Evolutionary conservation across 805 yeast species (phyloP), one percentile per base, ranked within the genome.

Genomic region (Candida ortonii): DNA sequence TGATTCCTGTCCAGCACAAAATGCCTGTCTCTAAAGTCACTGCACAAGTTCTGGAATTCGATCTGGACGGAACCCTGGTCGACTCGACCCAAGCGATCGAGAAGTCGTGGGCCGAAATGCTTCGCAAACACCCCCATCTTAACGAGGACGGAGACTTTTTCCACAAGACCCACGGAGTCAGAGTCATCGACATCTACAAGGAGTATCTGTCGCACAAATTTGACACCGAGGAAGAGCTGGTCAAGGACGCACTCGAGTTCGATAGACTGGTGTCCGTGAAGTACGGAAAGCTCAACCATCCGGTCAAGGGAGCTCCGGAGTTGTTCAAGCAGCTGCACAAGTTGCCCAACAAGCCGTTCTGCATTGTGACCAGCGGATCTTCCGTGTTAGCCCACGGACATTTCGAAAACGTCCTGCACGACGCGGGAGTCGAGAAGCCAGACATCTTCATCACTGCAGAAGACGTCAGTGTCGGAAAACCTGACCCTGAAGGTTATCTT

Each of bases 61-160:
- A 86, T 64, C 78, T 88, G 34, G 95, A 86, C 58, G 95, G 95
- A 34, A 86, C 95, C 18, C 67, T 86, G 54, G 86, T 86, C 56
- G 78, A 82, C 59, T 83, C 94, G 25, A 85, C 89, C 40, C 78
- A 77, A 36, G 86, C 93, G 39, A 84, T 85, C 43, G 86, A 84
- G 53, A 82, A 78, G 52, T 78, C 84, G 66, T 86, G 95, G 95
- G 74, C 73, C 52, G 80, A 77, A 40, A 73, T 83, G 54, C 77
- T 86, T 42, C 74, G 73, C 54, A 79, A 81, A 37, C 76, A 79
- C 59, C 76, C 84, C 12, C 79, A 76, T 45, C 22, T 49, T 25
- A 46, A 47, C 31, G 44, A 36, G 16, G 47, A 47, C 25, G 50
- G 50, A 10, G 78, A 80, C 50, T 81, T 84, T 36, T 76, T 83